A percentile compares a stretch with the other conserved stretches of the same genome.
phyloP scores from a whole-genome alignment of 2,329 filamentous ascomycete species.

The Rhynchosporium agropyri region DNA sequence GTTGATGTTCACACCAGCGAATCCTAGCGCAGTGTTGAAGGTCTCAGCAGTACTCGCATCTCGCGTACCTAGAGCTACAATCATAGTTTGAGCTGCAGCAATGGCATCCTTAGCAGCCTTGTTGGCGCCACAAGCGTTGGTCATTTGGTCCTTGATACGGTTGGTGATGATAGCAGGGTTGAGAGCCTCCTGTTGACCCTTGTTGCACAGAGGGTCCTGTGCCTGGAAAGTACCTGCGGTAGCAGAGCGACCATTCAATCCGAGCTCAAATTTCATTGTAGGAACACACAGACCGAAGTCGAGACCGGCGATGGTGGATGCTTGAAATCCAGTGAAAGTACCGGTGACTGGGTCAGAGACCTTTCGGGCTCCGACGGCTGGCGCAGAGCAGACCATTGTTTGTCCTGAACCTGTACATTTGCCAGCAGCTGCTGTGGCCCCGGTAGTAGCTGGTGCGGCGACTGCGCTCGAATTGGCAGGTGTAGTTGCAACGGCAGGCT shows the following conservation, averaged over 20 bases:
- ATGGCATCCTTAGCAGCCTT: constrained; percentile 59
- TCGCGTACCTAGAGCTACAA: constrained; percentile 52
- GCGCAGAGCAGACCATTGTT: constrained; percentile 25
- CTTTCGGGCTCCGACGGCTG: constrained; percentile 17
- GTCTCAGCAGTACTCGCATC: constrained; percentile 53
- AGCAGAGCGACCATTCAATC: constrained; percentile 53
- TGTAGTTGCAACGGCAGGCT: constrained; percentile 15
- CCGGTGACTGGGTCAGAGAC: constrained; percentile 29
- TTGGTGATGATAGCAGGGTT: constrained; percentile 77
- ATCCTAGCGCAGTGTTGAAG: constrained; percentile 46
- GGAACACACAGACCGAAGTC: constrained; percentile 55
- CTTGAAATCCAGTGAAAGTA: constrained; percentile 26
- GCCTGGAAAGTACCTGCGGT: constrained; percentile 70
- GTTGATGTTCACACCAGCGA: constrained; percentile 40
- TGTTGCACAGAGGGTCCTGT: constrained; percentile 61
- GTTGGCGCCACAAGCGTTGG: constrained; percentile 66
- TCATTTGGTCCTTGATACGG: constrained; percentile 69
- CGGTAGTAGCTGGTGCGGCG: constrained; percentile 23
- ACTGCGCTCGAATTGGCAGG: background rate
- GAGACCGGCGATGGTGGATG: constrained; percentile 39
- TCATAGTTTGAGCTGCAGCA: constrained; percentile 54
- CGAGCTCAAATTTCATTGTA: constrained; percentile 58
- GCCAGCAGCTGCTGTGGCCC: constrained; percentile 11
- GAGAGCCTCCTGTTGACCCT: constrained; percentile 66
- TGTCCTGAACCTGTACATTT: constrained; percentile 32